Evolutionary conservation across 1,139 yeast species (phyloP).

Genomic region (Pichia sp.): DNA sequence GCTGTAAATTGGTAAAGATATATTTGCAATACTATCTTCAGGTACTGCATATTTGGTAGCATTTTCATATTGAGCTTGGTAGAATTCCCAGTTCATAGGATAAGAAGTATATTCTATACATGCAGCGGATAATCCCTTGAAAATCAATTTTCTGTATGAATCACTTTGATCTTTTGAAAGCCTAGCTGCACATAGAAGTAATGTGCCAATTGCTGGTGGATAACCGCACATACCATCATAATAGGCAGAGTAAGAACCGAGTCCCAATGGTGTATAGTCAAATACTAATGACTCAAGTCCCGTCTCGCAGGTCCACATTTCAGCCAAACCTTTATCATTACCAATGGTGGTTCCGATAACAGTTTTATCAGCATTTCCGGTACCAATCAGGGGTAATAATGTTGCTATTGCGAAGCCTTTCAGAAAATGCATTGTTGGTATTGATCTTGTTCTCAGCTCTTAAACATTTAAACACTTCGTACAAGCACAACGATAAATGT

Average conservation of each 20-base stretch:
- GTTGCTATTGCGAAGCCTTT: too few species aligned
- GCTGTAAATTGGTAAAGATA: conserved; percentile 11
- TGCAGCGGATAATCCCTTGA: conserved; percentile 11
- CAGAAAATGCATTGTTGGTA: too few species aligned
- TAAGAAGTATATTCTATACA: conserved; percentile 16
- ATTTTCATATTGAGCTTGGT: conserved; percentile 20
- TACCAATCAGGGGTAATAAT: too few species aligned
- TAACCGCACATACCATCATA: conserved; percentile 18
- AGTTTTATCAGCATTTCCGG: neutral
- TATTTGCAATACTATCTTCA: conserved; percentile 9
- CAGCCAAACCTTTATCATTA: neutral
- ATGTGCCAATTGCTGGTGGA: conserved; percentile 23
- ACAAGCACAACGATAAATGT: too few species aligned
- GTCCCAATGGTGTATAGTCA: conserved; percentile 8
- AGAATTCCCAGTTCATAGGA: conserved; percentile 13
- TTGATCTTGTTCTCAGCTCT: too few species aligned
- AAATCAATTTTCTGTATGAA: conserved; percentile 9
- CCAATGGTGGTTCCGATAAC: neutral
- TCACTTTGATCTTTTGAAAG: conserved; percentile 12
- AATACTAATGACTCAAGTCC: conserved; percentile 2
- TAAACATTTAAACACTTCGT: too few species aligned
- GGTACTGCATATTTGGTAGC: conserved; percentile 18
- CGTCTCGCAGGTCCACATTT: conserved; percentile 1
- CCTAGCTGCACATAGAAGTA: conserved; percentile 21
- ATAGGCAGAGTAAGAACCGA: conserved; percentile 4